Evolutionary conservation across 1,139 yeast species (phyloP).

Genomic region (Magnusiomyces sp.): DNA sequence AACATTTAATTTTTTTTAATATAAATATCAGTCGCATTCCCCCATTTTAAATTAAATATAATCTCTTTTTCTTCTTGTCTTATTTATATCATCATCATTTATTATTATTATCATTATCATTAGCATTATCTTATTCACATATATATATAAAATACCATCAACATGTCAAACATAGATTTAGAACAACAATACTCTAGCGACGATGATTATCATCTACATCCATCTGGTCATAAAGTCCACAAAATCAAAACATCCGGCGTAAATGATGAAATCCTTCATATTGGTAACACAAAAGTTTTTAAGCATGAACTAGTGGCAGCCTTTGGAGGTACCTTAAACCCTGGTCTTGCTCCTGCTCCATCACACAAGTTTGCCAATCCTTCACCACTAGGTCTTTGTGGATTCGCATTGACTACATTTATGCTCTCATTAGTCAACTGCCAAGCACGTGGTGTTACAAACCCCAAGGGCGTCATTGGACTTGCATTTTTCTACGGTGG

Average conservation of each 20-base stretch:
- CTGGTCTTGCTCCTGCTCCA: slow-evolving; percentile 57
- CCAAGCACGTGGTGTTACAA: slow-evolving; percentile 47
- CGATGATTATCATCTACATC: neutral
- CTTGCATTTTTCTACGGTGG: slow-evolving; percentile 82
- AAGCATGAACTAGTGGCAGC: slow-evolving; percentile 51
- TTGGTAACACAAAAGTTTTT: slow-evolving; percentile 61
- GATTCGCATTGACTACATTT: slow-evolving; percentile 78
- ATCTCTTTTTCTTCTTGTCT: no score
- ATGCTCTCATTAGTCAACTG: slow-evolving; percentile 58
- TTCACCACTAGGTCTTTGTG: slow-evolving; percentile 78
- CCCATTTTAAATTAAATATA: no score
- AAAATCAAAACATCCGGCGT: slow-evolving; percentile 14
- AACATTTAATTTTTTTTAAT: no score
- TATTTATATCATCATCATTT: neutral
- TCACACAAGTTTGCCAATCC: slow-evolving; percentile 73
- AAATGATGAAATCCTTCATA: slow-evolving; percentile 47
- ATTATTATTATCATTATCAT: neutral
- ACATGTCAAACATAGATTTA: neutral
- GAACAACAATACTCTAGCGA: neutral
- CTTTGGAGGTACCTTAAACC: slow-evolving; percentile 60
- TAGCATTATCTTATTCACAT: neutral
- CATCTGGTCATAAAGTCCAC: neutral
- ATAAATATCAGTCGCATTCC: no score
- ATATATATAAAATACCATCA: neutral
- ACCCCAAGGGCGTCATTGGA: slow-evolving; percentile 56